Evolutionary conservation across 1,284 basidiomycete species (phyloP).

Genomic region (Schizophyllum amplum): DNA sequence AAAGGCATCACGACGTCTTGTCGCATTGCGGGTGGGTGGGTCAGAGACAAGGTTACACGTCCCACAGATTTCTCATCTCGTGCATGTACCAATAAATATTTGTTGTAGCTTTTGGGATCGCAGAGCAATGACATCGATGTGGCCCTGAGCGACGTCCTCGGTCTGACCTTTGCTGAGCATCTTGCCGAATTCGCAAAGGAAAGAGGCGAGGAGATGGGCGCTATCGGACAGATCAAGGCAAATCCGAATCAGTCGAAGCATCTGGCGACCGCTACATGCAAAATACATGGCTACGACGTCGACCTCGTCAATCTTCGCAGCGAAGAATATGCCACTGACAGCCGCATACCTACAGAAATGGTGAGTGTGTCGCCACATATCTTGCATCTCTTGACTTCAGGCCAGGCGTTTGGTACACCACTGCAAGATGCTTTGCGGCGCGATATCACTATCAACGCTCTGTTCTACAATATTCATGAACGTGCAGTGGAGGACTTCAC

Average conservation of each 20-base stretch:
- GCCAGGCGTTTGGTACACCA: constrained; percentile 86
- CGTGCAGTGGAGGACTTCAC: constrained; percentile 88
- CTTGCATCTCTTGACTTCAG: constrained; percentile 4
- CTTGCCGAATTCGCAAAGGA: constrained; percentile 61
- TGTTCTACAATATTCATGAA: constrained; percentile 96
- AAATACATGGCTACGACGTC: constrained; percentile 76
- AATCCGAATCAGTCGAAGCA: constrained; percentile 99
- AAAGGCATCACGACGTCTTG: constrained; percentile 57
- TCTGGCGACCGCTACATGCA: constrained; percentile 92
- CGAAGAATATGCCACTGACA: constrained; percentile 84
- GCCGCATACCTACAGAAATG: constrained; percentile 84
- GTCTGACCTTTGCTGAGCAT: constrained; percentile 80
- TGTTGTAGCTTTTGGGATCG: constrained; percentile 65
- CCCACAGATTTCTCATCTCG: constrained; percentile 6
- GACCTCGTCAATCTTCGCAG: constrained; percentile 94
- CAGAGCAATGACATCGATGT: constrained; percentile 93
- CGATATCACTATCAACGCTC: constrained; percentile 92
- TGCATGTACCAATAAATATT: constrained; percentile 1
- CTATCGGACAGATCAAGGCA: constrained; percentile 77
- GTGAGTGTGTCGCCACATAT: constrained; percentile 35
- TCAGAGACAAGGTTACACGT: constrained; percentile 76
- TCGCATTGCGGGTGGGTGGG: constrained; percentile 94
- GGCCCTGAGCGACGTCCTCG: constrained; percentile 86
- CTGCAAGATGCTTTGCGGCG: constrained; percentile 85
- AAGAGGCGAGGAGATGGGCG: constrained; percentile 51